Conservation (phyloP, 345 rosid genomes). For the Syzygium aqueum region DNA sequence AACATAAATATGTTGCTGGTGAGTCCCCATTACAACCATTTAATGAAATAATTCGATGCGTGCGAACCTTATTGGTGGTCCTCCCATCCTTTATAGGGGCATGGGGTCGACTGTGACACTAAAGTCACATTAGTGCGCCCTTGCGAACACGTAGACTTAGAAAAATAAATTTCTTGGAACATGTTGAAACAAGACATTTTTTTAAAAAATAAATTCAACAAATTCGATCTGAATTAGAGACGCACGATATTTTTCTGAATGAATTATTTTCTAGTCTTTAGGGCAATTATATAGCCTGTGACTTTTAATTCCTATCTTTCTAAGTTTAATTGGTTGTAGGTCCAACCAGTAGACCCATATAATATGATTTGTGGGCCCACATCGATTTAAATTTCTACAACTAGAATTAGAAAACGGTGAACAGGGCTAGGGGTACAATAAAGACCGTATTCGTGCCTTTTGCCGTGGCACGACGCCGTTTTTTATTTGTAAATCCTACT, state of each 20-base stretch:
- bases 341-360: not conserved
- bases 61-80: not conserved
- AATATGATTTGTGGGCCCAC: not conserved
- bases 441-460: not conserved
- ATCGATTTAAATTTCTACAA: not conserved
- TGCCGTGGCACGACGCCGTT: not conserved
- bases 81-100: not conserved
- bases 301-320: not conserved
- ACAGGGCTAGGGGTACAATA: not conserved
- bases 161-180: not conserved
- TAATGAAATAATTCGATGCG: not conserved
- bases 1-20: not conserved
- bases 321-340: not conserved
- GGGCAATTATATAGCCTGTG: not conserved
- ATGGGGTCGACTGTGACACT: not conserved
- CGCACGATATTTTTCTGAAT: not conserved
- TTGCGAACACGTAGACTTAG: not conserved
- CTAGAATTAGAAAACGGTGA: not conserved
- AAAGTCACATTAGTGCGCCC: not conserved
- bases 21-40: not conserved
- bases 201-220: not conserved
- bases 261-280: not conserved
- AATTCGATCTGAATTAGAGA: not conserved
- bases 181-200: not conserved
- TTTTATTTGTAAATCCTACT: not conserved